These are phyloP conservation scores for Globisporangium nagaii DNA, from an alignment of 352 stramenopile species.

Conservation along the genomic window DNA sequence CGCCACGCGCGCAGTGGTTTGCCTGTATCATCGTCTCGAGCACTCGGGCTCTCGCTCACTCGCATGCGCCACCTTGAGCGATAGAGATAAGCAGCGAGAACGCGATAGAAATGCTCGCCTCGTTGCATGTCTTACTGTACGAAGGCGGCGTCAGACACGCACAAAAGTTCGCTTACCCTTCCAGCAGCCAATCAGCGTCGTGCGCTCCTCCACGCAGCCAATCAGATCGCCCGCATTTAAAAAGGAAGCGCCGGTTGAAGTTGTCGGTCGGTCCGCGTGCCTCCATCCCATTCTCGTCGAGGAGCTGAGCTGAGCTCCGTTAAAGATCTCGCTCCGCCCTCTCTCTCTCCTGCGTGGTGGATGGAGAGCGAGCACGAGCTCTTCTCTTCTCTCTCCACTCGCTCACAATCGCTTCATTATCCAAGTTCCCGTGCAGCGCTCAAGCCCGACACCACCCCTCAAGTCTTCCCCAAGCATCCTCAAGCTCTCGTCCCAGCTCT, in stretches of 20 bases:
- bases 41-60: no score
- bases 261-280: slow-evolving; percentile 9
- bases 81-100: no score
- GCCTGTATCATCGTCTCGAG: no score
- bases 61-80: no score
- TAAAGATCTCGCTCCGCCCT: neutral
- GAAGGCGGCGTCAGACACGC: no score
- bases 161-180: no score
- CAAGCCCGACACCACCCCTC: slow-evolving; percentile 19
- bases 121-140: no score
- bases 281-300: neutral
- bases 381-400: neutral
- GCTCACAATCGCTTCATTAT: no score
- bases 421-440: slow-evolving; percentile 34
- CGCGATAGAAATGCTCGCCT: no score
- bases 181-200: no score
- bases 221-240: slow-evolving; percentile 21
- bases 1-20: no score
- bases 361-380: no score
- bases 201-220: slow-evolving; percentile 3
- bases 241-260: slow-evolving; percentile 22
- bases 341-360: neutral
- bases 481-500: neutral
- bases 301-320: neutral
- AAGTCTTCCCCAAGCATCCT: neutral